These are phyloP conservation scores for Magnusiomyces tetraspermus DNA, from an alignment of 1,139 yeast species.

Conservation along the genomic window DNA sequence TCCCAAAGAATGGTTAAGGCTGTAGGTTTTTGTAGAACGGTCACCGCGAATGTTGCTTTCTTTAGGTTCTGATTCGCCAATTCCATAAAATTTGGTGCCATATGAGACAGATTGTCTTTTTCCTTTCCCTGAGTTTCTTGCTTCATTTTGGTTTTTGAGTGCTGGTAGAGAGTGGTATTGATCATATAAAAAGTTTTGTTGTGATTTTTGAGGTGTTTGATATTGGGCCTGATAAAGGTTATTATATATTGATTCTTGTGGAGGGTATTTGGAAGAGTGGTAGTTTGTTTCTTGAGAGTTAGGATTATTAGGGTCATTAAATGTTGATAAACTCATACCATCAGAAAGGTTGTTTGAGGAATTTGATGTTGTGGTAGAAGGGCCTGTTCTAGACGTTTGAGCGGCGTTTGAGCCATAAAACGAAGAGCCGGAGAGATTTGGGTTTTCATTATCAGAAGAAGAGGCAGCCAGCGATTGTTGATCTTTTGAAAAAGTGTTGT, in stretches of 20 bases:
- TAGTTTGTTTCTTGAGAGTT: too few relatives aligned
- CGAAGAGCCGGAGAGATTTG: too few relatives aligned
- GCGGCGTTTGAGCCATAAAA: too few relatives aligned
- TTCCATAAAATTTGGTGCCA: not conserved
- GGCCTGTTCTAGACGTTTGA: too few relatives aligned
- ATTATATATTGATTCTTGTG: not conserved
- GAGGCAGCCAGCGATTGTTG: too few relatives aligned
- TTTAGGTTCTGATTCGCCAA: conserved; percentile 1
- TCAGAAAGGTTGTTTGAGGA: too few relatives aligned
- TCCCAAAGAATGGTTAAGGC: not conserved
- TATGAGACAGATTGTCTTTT: not conserved
- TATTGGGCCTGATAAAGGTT: not conserved
- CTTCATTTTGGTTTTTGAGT: not conserved
- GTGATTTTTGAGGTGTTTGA: not conserved
- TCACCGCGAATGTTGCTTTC: conserved; percentile 5
- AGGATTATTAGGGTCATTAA: too few relatives aligned
- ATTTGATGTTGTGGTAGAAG: too few relatives aligned
- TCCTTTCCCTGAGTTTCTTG: not conserved
- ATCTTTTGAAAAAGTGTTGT: too few relatives aligned
- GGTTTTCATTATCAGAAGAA: too few relatives aligned
- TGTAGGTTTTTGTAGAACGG: not conserved
- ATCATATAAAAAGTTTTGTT: not conserved
- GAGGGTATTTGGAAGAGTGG: not conserved
- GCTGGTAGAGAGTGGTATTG: not conserved
- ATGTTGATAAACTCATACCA: too few relatives aligned